Base-by-base conservation (phyloP, 2,329 filamentous ascomycete genomes). In the Trichoderma hamatum region DNA sequence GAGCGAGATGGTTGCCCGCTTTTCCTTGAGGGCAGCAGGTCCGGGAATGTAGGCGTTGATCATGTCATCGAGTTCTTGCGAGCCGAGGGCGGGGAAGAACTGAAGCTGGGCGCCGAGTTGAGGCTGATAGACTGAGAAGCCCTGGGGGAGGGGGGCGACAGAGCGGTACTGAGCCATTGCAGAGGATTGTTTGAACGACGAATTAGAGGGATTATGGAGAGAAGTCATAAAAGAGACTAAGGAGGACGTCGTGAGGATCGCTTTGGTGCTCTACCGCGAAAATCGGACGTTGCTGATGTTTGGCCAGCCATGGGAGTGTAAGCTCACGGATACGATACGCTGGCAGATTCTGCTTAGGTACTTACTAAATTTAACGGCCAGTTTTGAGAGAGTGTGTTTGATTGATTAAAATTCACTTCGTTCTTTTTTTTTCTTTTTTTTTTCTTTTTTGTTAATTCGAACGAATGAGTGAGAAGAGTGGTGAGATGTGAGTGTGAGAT, bases 81-180 rank as follows among this genome's bases (percentile, higher is more conserved):
- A 82, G 76, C 89, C 82, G 79, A 93, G 81, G 74, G 90, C 80
- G 81, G 92, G 85, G 77, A 89, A 79, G 85, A 93, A 89, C 79
- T 93, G 82, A 68, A 90, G 82, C 70, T 84, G 79, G 59, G 84
- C 83, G 63, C 88, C 88, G 67, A 88, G 80, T 60, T 82, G 77
- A 54, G 86, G 82, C 81, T 90, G 88, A 75, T 84, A 87, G 76
- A 90, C 82, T 70, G 86, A 88, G 78, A 89, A 89, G 68, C 85
- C 85, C 79, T 83, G 76, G 60, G 78, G 78, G 36, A 80, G 73
- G 67, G 70, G 70, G 62, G 74, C 72, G 6, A 70, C 66, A 39
- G 70, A 70, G 70, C 69, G 67, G 69, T 46, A 72, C 52, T 51
- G 70, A 65, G 76, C 70, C 79, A 80, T 80, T 70, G 34, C 69